A percentile compares a stretch with the other conserved stretches of the same genome.
Conservation (phyloP, 345 rosid species). For the Hibiscus trionum region DNA sequence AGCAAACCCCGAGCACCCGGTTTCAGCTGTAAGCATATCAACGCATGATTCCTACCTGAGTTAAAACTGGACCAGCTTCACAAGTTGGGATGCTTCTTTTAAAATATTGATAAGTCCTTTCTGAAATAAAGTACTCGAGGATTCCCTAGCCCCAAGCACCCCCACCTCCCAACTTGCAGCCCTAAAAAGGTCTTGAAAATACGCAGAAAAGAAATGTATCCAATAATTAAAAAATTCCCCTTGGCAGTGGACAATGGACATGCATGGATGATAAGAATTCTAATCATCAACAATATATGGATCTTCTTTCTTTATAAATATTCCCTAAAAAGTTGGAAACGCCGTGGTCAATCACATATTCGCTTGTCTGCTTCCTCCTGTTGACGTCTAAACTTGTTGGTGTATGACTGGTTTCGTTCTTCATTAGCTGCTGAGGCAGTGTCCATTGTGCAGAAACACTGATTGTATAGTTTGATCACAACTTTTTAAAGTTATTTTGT, state of each 20-base stretch:
- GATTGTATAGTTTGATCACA: no score
- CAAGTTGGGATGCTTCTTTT: background rate
- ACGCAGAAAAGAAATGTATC: constrained; percentile 13
- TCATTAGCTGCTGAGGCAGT: no score
- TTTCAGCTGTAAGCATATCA: background rate
- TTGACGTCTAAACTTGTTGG: background rate
- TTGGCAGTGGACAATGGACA: background rate
- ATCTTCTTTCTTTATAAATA: constrained; percentile 3
- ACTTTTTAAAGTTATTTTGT: no score
- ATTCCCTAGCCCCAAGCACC: constrained; percentile 20
- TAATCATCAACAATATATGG: constrained; percentile 14
- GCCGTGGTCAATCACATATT: background rate
- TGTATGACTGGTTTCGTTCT: no score
- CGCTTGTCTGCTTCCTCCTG: constrained; percentile 19
- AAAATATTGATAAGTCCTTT: constrained; percentile 1
- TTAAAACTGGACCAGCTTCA: background rate
- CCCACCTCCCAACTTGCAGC: constrained; percentile 24
- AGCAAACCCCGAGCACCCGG: background rate
- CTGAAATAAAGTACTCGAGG: constrained; percentile 13
- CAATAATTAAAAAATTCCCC: constrained; percentile 11
- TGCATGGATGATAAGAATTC: constrained; percentile 45
- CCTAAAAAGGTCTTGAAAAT: constrained; percentile 18
- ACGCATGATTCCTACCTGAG: background rate
- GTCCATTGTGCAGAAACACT: no score
- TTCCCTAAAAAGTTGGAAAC: constrained; percentile 1